These are phyloP conservation scores for Globisporangium carolinianum DNA, from an alignment of 352 stramenopile species.

Conservation along the genomic window DNA sequence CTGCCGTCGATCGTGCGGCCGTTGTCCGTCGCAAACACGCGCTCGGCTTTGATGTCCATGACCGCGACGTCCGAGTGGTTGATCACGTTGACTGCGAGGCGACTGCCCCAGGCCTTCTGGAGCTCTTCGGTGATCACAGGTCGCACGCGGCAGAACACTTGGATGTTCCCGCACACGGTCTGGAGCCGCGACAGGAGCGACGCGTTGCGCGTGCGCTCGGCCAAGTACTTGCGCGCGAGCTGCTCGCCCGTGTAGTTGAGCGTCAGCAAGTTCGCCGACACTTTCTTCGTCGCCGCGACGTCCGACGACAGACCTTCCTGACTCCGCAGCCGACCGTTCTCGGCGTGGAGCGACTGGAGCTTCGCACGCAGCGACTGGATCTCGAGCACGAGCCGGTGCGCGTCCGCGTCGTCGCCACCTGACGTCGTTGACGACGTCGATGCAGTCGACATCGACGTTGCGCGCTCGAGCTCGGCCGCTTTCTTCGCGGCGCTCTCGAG, in stretches of 20 bases:
- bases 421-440: slow-evolving; percentile 21
- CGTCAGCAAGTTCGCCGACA: slow-evolving; percentile 60
- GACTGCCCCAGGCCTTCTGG: slow-evolving; percentile 44
- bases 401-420: slow-evolving; percentile 13
- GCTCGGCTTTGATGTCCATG: slow-evolving; percentile 67
- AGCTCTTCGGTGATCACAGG: slow-evolving; percentile 76
- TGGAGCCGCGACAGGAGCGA: slow-evolving; percentile 74
- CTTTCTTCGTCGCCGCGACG: slow-evolving; percentile 33
- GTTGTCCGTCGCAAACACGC: slow-evolving; percentile 21
- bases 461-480: slow-evolving; percentile 34
- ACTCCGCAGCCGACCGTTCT: slow-evolving; percentile 48
- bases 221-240: slow-evolving; percentile 83
- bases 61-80: slow-evolving; percentile 79
- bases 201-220: slow-evolving; percentile 76
- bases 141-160: slow-evolving; percentile 90
- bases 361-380: slow-evolving; percentile 47
- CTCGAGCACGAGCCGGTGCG: slow-evolving; percentile 28
- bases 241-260: slow-evolving; percentile 60
- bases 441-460: slow-evolving; percentile 24
- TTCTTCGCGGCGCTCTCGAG: slow-evolving; percentile 44
- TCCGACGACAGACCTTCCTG: slow-evolving; percentile 31
- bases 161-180: slow-evolving; percentile 91
- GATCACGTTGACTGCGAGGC: slow-evolving; percentile 71
- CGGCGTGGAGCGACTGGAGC: slow-evolving; percentile 43
- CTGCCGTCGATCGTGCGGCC: slow-evolving; percentile 25